These are phyloP conservation scores for Papiliotrema laurentii DNA, from an alignment of 1,284 basidiomycete species.

Conservation along the genomic window DNA sequence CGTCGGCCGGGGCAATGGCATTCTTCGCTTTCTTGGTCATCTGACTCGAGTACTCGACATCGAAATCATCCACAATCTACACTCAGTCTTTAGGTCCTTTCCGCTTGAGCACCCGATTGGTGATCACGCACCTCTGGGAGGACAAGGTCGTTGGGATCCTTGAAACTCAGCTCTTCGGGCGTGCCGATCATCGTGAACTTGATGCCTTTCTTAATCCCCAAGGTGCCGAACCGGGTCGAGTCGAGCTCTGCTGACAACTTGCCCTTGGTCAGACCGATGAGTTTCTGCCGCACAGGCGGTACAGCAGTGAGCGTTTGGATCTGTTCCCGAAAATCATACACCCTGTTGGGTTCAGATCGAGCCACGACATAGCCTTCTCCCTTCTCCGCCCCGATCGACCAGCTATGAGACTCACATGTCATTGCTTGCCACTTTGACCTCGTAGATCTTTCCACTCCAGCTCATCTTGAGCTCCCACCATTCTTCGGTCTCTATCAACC, in stretches of 20 bases:
- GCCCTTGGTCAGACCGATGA: constrained; percentile 74
- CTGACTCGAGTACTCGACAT: constrained; percentile 61
- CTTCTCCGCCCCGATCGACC: background rate
- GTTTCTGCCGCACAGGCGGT: constrained; percentile 81
- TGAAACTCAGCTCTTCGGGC: constrained; percentile 73
- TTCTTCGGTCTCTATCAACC: constrained; percentile 19
- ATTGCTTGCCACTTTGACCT: constrained; percentile 33
- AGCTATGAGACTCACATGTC: constrained; percentile 29
- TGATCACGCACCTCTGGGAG: constrained; percentile 9
- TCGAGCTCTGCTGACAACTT: constrained; percentile 73
- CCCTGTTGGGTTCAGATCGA: constrained; percentile 20
- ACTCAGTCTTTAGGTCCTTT: constrained; percentile 8
- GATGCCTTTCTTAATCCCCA: constrained; percentile 60
- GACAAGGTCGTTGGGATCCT: constrained; percentile 59
- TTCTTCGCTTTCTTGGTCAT: constrained; percentile 37
- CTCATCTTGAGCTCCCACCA: constrained; percentile 38
- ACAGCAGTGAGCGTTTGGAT: constrained; percentile 71
- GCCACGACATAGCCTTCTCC: background rate
- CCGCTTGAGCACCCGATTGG: background rate
- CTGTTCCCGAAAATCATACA: constrained; percentile 44
- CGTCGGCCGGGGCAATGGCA: constrained; percentile 60
- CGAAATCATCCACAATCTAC: constrained; percentile 66
- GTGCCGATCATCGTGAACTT: constrained; percentile 79
- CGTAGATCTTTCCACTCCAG: constrained; percentile 38
- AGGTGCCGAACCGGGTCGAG: constrained; percentile 22